A percentile compares a stretch with the other conserved stretches of the same genome.
These are phyloP conservation scores for Lizonia empirigonia DNA, from an alignment of 2,329 filamentous ascomycete species.

Conservation along the genomic window DNA sequence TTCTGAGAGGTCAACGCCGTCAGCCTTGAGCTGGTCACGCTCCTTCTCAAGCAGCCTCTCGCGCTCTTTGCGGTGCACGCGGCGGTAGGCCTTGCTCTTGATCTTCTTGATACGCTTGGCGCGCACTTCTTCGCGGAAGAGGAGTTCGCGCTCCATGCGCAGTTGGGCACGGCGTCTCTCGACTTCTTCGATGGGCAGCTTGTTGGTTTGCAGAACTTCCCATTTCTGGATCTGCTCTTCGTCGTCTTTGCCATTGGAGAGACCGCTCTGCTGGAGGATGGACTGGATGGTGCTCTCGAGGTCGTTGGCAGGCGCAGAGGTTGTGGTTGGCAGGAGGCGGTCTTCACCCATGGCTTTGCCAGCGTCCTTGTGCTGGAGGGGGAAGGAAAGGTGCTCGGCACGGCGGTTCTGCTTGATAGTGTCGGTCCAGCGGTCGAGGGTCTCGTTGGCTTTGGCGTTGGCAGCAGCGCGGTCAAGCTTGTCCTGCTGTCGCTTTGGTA, in stretches of 20 bases:
- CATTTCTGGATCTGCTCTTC: slow-evolving; percentile 71
- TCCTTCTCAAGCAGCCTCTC: slow-evolving; percentile 65
- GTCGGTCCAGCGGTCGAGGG: slow-evolving; percentile 87
- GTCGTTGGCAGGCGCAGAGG: slow-evolving; percentile 72
- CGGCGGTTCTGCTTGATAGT: slow-evolving; percentile 93
- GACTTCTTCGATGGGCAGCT: slow-evolving; percentile 73
- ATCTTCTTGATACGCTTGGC: slow-evolving; percentile 97
- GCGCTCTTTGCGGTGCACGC: slow-evolving; percentile 83
- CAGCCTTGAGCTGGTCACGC: slow-evolving; percentile 62
- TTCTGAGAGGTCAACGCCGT: slow-evolving; percentile 65
- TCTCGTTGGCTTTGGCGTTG: slow-evolving; percentile 90
- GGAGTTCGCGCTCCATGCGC: slow-evolving; percentile 78
- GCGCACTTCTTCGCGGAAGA: slow-evolving; percentile 86
- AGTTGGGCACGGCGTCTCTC: slow-evolving; percentile 74
- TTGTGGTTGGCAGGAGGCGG: slow-evolving; percentile 63
- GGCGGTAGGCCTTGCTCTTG: slow-evolving; percentile 94
- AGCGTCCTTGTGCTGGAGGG: slow-evolving; percentile 74
- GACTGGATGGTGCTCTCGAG: slow-evolving; percentile 84
- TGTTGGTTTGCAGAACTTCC: slow-evolving; percentile 72
- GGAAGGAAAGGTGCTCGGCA: slow-evolving; percentile 89
- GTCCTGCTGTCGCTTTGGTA: slow-evolving; percentile 86
- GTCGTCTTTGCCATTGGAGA: slow-evolving; percentile 65
- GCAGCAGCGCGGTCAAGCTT: slow-evolving; percentile 80
- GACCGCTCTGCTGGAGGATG: slow-evolving; percentile 88
- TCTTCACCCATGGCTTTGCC: slow-evolving; percentile 66